Percentiles rank a stretch among this genome's conserved stretches.
Conservation (phyloP, 495 filamentous ascomycete genomes). For the Daldinia caldariorum region DNA sequence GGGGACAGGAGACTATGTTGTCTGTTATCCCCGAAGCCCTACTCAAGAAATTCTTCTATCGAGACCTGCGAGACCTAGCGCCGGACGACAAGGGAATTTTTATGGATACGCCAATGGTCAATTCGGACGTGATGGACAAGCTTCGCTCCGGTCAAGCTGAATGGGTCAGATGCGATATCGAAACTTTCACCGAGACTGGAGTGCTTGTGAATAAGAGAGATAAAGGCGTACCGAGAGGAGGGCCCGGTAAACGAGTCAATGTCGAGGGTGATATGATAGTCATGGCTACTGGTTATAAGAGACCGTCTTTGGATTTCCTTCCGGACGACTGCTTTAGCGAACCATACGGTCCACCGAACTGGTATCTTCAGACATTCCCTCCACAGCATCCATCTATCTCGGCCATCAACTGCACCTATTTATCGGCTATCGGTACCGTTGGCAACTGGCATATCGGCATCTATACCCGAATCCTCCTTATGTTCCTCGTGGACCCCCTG, state of each 20-base stretch:
- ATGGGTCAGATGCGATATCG: slow-evolving; percentile 84
- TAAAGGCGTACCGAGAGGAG: slow-evolving; percentile 76
- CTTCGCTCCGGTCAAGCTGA: slow-evolving; percentile 78
- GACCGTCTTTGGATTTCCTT: slow-evolving; percentile 77
- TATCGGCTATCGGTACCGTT: slow-evolving; percentile 81
- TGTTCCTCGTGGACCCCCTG: slow-evolving; percentile 84
- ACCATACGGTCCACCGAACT: slow-evolving; percentile 80
- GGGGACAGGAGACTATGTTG: slow-evolving; percentile 77
- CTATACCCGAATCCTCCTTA: slow-evolving; percentile 83
- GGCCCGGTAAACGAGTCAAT: slow-evolving; percentile 69
- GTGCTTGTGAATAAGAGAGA: slow-evolving; percentile 75
- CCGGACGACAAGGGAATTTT: slow-evolving; percentile 76
- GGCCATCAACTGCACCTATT: slow-evolving; percentile 84
- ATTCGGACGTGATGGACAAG: slow-evolving; percentile 79
- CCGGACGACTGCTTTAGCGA: slow-evolving; percentile 74
- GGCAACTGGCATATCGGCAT: slow-evolving; percentile 91
- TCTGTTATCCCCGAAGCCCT: slow-evolving; percentile 82
- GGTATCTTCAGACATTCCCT: slow-evolving; percentile 88
- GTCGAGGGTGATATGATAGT: slow-evolving; percentile 80
- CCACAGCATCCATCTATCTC: slow-evolving; percentile 70
- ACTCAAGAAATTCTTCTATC: slow-evolving; percentile 83
- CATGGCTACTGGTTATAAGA: slow-evolving; percentile 83
- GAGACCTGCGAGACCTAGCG: slow-evolving; percentile 80
- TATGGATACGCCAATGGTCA: slow-evolving; percentile 87
- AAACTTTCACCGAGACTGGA: slow-evolving; percentile 69